Evolutionary conservation across 2,329 filamentous ascomycete species (phyloP), one percentile per base, ranked within the genome.

Genomic region (Whalleya microplaca): DNA sequence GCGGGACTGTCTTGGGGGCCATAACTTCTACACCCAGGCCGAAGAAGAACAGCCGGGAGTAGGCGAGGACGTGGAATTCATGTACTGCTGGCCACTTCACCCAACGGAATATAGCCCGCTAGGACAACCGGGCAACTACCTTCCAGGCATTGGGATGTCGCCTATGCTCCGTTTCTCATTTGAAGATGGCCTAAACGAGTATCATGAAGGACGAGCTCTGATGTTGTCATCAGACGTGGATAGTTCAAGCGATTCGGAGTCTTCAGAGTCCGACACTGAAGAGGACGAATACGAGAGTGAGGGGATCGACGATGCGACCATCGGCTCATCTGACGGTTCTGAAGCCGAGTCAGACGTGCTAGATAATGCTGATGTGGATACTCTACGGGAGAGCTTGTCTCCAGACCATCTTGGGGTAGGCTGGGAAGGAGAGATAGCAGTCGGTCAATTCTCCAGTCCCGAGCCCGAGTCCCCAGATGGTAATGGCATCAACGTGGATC

Each of bases 41-140:
- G 61, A 60, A 6, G 54, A 69, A 47, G 61, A 66, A 44, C 6
- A 44, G 4, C 29, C 50, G 1, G 64, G 64, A 1, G 6, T 67
- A 1, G 58, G 58, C 16, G 64, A 66, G 53, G 58, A 65, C 47
- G 21, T 56, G 2, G 45, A 64, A 29, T 50, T 42, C 20, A 16
- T 69, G 7, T 74, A 65, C 52, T 70, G 68, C 53, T 75, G 72
- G 72, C 68, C 67, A 4, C n/a, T n/a, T n/a, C n/a, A n/a, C n/a
- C n/a, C n/a, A n/a, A n/a, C n/a, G n/a, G n/a, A n/a, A n/a, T n/a
- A n/a, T n/a, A n/a, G n/a, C n/a, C n/a, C n/a, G n/a, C n/a, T n/a
- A n/a, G n/a, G n/a, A n/a, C n/a, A n/a, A n/a, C n/a, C n/a, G n/a
- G n/a, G n/a, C n/a, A n/a, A n/a, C n/a, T n/a, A n/a, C n/a, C n/a